Percentiles rank a stretch among this genome's conserved stretches.
Evolutionary conservation across 129 eudicot species (phyloP).

Genomic region (Centella asiatica): DNA sequence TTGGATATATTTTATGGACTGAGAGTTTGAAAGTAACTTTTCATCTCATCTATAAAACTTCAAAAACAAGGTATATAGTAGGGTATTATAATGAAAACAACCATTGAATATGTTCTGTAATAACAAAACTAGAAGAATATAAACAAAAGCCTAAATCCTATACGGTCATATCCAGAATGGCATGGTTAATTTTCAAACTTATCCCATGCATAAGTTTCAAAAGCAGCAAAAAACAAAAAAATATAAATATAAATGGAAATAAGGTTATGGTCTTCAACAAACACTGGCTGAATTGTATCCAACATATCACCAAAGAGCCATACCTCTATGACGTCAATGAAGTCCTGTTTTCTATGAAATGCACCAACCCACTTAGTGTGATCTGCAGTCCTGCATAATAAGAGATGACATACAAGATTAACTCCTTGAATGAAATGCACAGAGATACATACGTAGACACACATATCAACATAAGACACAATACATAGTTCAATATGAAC

Average conservation of each 20-base stretch:
- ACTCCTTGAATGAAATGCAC: no score
- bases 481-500: background rate
- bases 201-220: background rate
- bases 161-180: background rate
- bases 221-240: background rate
- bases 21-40: background rate
- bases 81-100: background rate
- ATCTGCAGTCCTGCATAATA: slow-evolving; percentile 72
- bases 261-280: background rate
- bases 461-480: background rate
- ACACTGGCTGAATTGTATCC: background rate
- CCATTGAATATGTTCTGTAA: background rate
- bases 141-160: background rate
- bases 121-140: background rate
- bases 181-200: background rate
- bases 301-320: slow-evolving; percentile 8
- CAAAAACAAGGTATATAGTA: background rate
- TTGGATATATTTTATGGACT: background rate
- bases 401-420: background rate
- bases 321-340: slow-evolving; percentile 95
- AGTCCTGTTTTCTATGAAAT: slow-evolving; percentile 81
- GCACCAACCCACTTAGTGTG: slow-evolving; percentile 96
- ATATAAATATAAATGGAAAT: background rate
- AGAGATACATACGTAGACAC: background rate
- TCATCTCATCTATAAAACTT: background rate